Evolutionary conservation across 2,329 filamentous ascomycete species (phyloP), one percentile per base, ranked within the genome.

Genomic region (Xylariaceae sp.): DNA sequence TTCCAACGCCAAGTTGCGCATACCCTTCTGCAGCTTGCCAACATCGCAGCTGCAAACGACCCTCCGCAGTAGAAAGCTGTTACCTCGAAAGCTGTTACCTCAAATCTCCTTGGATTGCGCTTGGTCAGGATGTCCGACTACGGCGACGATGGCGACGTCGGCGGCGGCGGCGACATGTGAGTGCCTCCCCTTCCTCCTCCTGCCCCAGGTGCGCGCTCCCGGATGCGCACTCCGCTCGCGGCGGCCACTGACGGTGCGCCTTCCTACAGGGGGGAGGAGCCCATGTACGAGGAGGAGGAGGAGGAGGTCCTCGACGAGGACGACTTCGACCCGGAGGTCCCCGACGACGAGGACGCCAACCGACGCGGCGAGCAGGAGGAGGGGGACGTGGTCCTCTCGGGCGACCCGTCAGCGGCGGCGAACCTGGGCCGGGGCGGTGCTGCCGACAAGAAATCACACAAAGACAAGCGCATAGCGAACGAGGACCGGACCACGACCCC

Each of bases 401-500:
- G 76, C 47, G 78, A 82, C 51, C 71, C 75, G 13, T 69, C 72
- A 19, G 77, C 77, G 16, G 62, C 67, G 1, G 75, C 75, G 21
- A 72, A 70, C 53, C 63, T 63, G 36, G 59, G 63, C 38, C 74
- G 70, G 56, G 62, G 62, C 36, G 66, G 59, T 48, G n/a, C n/a
- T n/a, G 35, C 39, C 5, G 32, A 31, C 29, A 70, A 75, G 33
- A 74, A 72, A 55, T 67, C 68, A 31, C 64, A 71, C 53, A 79
- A 78, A 55, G 75, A 89, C 64, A 95, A 93, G 75, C 93, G 87
- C 65, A 90, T 98, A 31, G 75, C 88, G 36, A 84, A 86, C 47
- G 84, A 89, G 46, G 77, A 94, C 63, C 79, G 92, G 51, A 83
- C 77, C 16, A 98, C 92, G 7, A 98, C 92, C 18, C 92, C 90